Evolutionary conservation across 305 asterid species (phyloP).

Genomic region (Fraxinus baroniana): DNA sequence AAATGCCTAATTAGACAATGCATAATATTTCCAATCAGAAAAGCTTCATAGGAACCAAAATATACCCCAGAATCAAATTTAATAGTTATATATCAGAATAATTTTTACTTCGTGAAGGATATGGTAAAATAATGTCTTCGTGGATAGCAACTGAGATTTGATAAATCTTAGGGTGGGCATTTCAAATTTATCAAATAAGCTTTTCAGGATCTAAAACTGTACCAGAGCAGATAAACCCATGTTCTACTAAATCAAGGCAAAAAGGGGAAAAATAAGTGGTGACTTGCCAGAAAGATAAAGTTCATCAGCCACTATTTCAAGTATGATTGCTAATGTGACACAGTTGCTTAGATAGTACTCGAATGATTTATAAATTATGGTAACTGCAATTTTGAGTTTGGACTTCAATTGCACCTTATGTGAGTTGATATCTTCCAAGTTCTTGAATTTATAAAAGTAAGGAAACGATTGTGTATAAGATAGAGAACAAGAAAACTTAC

Average conservation of each 20-base stretch:
- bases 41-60: neutral
- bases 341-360: neutral
- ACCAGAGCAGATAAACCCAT: neutral
- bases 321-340: neutral
- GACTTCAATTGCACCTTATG: neutral
- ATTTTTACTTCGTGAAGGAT: neutral
- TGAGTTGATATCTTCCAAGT: neutral
- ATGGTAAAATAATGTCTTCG: neutral
- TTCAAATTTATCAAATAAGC: neutral
- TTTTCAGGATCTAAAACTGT: neutral
- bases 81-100: neutral
- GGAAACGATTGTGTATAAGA: too few species aligned
- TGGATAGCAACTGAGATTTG: neutral
- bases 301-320: neutral
- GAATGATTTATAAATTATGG: neutral
- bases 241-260: neutral
- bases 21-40: neutral
- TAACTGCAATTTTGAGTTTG: neutral
- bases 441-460: too few species aligned
- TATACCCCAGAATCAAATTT: neutral
- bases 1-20: constrained; percentile 38
- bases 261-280: neutral
- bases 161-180: neutral
- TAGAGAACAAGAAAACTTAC: constrained; percentile 35
- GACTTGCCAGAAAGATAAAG: neutral